These are phyloP conservation scores for Boletus tylopilopsis DNA, from an alignment of 768 basidiomycete species.

Conservation along the genomic window DNA sequence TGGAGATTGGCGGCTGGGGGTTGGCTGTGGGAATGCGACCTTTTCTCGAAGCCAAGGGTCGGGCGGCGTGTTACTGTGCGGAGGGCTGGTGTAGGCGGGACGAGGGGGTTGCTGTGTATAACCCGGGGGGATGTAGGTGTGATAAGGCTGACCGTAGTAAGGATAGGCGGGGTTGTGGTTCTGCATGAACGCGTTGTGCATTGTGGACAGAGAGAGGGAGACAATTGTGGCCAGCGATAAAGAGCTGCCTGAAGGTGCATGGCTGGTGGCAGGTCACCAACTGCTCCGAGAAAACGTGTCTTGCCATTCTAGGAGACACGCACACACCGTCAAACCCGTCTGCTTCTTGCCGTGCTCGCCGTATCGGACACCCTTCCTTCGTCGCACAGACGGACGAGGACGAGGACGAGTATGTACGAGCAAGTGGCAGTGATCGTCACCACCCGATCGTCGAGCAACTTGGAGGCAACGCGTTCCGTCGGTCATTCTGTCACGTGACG, in stretches of 20 bases:
- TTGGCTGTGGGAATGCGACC: conserved; percentile 26
- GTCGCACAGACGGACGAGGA: not conserved
- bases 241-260: conserved; percentile 18
- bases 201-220: conserved; percentile 14
- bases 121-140: conserved; percentile 33
- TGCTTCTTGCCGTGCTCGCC: not conserved
- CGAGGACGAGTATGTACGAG: not conserved
- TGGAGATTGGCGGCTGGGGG: conserved; percentile 15
- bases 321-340: not conserved
- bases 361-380: not conserved
- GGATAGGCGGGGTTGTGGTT: conserved; percentile 42
- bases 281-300: conserved; percentile 24
- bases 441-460: not conserved
- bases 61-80: conserved; percentile 30
- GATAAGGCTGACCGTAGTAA: conserved; percentile 44
- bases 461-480: too few relatives aligned
- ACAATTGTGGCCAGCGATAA: conserved; percentile 6
- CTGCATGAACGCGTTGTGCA: conserved; percentile 31
- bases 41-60: conserved; percentile 36
- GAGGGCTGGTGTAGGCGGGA: conserved; percentile 24
- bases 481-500: conserved; percentile 11
- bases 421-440: too few relatives aligned
- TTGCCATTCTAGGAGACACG: conserved; percentile 33
- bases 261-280: conserved; percentile 14
- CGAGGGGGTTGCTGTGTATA: conserved; percentile 24